Base-by-base conservation (phyloP, 306 rosid genomes). In the Vigna nakashimae region DNA sequence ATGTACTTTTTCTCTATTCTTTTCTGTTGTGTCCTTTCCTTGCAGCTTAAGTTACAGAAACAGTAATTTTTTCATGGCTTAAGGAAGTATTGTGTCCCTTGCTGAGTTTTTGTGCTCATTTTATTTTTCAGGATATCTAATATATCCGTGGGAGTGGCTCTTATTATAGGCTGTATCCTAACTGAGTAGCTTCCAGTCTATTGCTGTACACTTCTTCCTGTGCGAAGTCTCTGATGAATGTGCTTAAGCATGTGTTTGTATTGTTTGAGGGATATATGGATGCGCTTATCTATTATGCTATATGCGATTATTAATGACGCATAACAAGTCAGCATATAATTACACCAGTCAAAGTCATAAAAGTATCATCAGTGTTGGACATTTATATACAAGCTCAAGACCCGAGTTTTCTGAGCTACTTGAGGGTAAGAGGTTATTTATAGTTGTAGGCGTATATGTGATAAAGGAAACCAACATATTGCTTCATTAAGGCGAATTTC, bases 111-210 rank as follows among this genome's bases (percentile, higher is more conserved):
- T 70, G 28, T 40, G 68, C 65, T 2, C 73, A 30, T 75, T 73
- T 57, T 74, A 74, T 82, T 79, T 73, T 82, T 75, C 84, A 71
- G 84, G 84, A 57, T 73, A 60, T 74, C 78, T 55, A 55, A 60
- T 57, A 50, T 74, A 36, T 24, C 69, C 16, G 34, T 59, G 70
- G 79, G 79, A 78, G 82, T 69, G 65, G 65, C 77, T 71, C 63
- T 81, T 45, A 34, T 49, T 69, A 56, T 83, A n/a, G 45, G 68
- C 60, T 50, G 65, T 52, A 70, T 73, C 71, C 80, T 73, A 53
- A 56, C 45, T 58, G 38, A 51, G 42, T 69, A 53, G 74, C 73
- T 58, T 75, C 64, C 62, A 52, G 11, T 82, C 68, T 71, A 58
- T 55, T 71, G 60, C 66, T 71, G 16, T 75, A 71, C 42, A 48